Percentiles rank a stretch among this genome's conserved stretches.
Conservation (phyloP, 148 eudicot species). For the Rhododendron ferrugineum region DNA sequence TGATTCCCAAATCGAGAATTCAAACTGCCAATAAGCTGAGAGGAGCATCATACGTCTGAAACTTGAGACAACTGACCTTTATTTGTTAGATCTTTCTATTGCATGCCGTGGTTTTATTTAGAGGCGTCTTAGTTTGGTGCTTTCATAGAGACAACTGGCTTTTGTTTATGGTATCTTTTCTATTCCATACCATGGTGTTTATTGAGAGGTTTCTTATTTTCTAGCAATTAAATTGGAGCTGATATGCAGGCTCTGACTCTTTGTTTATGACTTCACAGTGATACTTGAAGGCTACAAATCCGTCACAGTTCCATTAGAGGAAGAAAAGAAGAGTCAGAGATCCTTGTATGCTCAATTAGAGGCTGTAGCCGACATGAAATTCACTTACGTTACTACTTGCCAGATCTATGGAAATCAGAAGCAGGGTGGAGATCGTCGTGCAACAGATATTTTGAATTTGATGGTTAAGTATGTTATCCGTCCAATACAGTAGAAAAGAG, state of each 20-base stretch:
- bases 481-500: neutral
- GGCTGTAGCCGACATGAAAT: constrained; percentile 75
- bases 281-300: constrained; percentile 64
- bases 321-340: constrained; percentile 53
- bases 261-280: constrained; percentile 32
- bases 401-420: constrained; percentile 83
- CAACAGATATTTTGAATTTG: constrained; percentile 73
- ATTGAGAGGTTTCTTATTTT: neutral
- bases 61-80: neutral
- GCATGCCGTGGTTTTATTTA: neutral
- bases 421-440: constrained; percentile 70
- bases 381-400: constrained; percentile 75
- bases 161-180: neutral
- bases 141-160: neutral
- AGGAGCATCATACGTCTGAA: neutral
- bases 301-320: constrained; percentile 37
- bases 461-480: neutral
- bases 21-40: neutral
- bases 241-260: constrained; percentile 5
- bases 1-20: neutral
- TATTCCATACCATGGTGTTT: neutral
- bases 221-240: neutral
- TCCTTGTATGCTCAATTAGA: constrained; percentile 64
- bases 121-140: neutral
- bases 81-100: neutral